Evolutionary conservation across 768 basidiomycete species (phyloP).

Genomic region (Tricholoma sp.): DNA sequence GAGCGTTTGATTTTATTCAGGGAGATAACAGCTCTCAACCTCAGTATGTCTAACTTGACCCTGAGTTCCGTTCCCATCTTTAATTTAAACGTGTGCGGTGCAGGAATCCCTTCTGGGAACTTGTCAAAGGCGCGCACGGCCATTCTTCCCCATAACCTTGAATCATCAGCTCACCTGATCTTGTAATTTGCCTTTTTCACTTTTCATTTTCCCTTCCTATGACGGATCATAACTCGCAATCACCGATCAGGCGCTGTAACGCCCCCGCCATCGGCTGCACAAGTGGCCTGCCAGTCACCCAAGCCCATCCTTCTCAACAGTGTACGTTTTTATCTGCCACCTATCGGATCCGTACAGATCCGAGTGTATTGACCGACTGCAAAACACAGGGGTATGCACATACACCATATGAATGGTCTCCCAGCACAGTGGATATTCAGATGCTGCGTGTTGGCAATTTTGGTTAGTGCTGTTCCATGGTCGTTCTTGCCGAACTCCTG

Average conservation of each 20-base stretch:
- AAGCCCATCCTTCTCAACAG: constrained; percentile 79
- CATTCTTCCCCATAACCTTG: not conserved
- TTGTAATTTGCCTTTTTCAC: not conserved
- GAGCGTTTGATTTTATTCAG: constrained; percentile 74
- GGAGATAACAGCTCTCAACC: constrained; percentile 58
- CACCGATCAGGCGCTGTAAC: constrained; percentile 48
- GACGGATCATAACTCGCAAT: not conserved
- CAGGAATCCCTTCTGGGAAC: constrained; percentile 77
- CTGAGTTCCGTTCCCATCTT: not conserved
- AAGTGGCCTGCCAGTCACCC: constrained; percentile 67
- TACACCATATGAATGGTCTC: constrained; percentile 70
- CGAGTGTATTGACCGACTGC: not conserved
- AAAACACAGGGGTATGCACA: constrained; percentile 57
- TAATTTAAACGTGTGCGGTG: not conserved
- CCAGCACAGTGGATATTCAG: constrained; percentile 69
- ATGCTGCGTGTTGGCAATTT: constrained; percentile 74
- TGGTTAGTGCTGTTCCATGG: constrained; percentile 24
- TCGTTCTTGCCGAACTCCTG: not conserved
- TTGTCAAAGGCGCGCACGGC: constrained; percentile 58
- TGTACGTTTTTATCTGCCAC: constrained; percentile 28
- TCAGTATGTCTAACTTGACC: constrained; percentile 35
- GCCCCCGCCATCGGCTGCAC: constrained; percentile 54
- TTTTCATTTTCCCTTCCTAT: not conserved
- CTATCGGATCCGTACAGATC: not conserved
- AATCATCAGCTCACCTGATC: not conserved